phyloP scores from a whole-genome alignment of 495 filamentous ascomycete species.

The Penicillium malachiteum region DNA sequence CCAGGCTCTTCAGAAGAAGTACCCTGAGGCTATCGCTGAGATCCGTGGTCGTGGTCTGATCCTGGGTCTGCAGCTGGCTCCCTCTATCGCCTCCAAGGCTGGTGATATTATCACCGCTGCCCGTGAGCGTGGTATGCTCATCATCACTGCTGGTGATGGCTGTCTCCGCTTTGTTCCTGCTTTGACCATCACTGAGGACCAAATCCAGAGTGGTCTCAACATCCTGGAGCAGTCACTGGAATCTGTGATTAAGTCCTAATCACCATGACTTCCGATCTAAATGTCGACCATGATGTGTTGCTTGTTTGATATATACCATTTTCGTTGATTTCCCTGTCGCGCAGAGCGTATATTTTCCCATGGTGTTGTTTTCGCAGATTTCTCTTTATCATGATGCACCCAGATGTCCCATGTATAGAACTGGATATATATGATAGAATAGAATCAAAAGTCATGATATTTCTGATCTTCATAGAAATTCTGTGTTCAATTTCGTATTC shows the following conservation, averaged over 20 bases:
- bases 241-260: constrained; percentile 34
- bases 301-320: constrained; percentile 25
- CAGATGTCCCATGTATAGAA: background rate
- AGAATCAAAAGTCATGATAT: background rate
- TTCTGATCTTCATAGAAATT: no score
- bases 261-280: constrained; percentile 1
- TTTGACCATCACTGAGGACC: constrained; percentile 69
- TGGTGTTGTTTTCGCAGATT: background rate
- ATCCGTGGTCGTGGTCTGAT: constrained; percentile 82
- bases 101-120: constrained; percentile 73
- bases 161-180: constrained; percentile 85
- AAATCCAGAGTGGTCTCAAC: constrained; percentile 71
- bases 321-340: constrained; percentile 2
- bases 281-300: constrained; percentile 18
- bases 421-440: constrained; percentile 3
- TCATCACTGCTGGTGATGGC: constrained; percentile 90
- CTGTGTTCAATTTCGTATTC: background rate
- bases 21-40: constrained; percentile 71
- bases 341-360: constrained; percentile 10
- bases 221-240: constrained; percentile 78
- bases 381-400: background rate
- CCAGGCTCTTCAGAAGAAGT: constrained; percentile 58
- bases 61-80: constrained; percentile 75
- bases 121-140: constrained; percentile 79
- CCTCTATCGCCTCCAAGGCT: constrained; percentile 59